Evolutionary conservation across 192 early-diverging fungal species (phyloP).

Genomic region (Entomortierella beljakovae): DNA sequence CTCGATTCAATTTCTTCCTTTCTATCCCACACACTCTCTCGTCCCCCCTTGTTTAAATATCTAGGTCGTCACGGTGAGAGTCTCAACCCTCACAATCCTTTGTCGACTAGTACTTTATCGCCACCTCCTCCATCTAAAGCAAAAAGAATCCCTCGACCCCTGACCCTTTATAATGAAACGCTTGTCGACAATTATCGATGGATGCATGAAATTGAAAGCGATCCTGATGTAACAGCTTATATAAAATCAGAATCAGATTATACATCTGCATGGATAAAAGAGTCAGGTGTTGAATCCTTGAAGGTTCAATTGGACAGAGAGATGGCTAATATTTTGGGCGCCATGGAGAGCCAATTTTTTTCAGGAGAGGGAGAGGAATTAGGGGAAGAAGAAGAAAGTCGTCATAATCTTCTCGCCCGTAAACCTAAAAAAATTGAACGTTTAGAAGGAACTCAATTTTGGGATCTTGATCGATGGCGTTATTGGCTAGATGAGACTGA

Average conservation of each 20-base stretch:
- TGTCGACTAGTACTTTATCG: too few species aligned
- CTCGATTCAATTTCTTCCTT: not conserved
- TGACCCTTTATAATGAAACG: conserved; percentile 43
- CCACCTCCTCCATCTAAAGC: conserved; percentile 15
- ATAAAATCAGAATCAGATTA: conserved; percentile 36
- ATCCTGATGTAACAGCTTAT: conserved; percentile 35
- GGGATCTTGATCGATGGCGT: conserved; percentile 49
- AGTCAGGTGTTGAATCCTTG: conserved; percentile 14
- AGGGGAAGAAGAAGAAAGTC: not conserved
- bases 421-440: not conserved
- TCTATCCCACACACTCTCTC: not conserved
- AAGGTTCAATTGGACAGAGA: conserved; percentile 35
- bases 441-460: conserved; percentile 33
- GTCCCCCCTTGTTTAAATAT: not conserved
- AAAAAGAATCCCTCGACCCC: conserved; percentile 41
- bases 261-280: conserved; percentile 23
- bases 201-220: conserved; percentile 39
- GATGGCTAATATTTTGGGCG: conserved; percentile 8
- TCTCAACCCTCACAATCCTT: not conserved
- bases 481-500: conserved; percentile 34
- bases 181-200: conserved; percentile 42
- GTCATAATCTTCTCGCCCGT: not conserved
- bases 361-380: not conserved
- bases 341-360: conserved; percentile 1
- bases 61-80: too few species aligned